phyloP scores from a whole-genome alignment of 176 grass and related monocot species.

The Lolium perenne region DNA sequence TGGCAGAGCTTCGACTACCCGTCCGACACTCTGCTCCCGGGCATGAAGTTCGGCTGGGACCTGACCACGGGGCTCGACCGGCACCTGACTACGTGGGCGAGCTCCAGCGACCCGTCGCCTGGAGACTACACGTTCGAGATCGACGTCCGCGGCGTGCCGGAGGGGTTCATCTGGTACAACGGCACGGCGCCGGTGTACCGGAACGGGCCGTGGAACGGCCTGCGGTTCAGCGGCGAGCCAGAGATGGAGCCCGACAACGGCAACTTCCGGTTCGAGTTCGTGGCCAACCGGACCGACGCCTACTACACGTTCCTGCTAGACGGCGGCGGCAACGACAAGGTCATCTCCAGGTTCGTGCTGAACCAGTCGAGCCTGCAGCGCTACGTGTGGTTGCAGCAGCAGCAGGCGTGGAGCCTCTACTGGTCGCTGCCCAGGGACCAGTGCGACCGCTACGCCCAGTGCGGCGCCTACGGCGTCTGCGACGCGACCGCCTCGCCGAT shows the following conservation, averaged over 20 bases:
- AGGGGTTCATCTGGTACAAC: constrained; percentile 43
- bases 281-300: constrained; percentile 48
- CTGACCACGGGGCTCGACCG: constrained; percentile 46
- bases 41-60: constrained; percentile 70
- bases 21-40: constrained; percentile 71
- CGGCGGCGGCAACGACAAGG: background rate
- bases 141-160: constrained; percentile 55
- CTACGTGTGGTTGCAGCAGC: constrained; percentile 51
- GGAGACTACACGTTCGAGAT: constrained; percentile 60
- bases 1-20: constrained; percentile 94
- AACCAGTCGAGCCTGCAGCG: constrained; percentile 60
- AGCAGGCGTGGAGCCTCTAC: constrained; percentile 59
- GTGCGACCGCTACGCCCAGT: constrained; percentile 70
- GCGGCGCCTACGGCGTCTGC: constrained; percentile 74
- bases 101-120: constrained; percentile 51
- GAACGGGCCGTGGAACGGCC: constrained; percentile 79
- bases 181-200: constrained; percentile 40
- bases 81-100: constrained; percentile 60
- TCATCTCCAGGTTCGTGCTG: constrained; percentile 66
- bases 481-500: constrained; percentile 35
- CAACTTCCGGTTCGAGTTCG: constrained; percentile 58
- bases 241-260: constrained; percentile 57
- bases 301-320: constrained; percentile 60
- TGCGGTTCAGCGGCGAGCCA: constrained; percentile 65
- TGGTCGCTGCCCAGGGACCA: constrained; percentile 73